Evolutionary conservation across 371 early-diverging fungal genomes (phyloP).

Genomic region (Saksenaea oblongispora): DNA sequence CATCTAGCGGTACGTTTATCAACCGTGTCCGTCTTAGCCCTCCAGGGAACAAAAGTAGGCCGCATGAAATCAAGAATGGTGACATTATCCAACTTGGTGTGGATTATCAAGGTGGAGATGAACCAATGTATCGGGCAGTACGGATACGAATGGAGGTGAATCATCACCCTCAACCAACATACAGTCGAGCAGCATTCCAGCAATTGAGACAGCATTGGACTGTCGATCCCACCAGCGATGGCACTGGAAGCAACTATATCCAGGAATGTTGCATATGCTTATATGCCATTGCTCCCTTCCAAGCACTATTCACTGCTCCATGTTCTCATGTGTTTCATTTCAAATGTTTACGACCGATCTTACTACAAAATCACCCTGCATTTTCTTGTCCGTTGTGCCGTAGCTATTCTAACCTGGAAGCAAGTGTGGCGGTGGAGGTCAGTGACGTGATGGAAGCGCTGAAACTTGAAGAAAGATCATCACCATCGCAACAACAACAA

Average conservation of each 20-base stretch:
- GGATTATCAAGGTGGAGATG: slow-evolving; percentile 87
- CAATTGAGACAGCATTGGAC: slow-evolving; percentile 24
- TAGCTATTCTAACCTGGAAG: slow-evolving; percentile 91
- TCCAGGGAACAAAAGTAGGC: slow-evolving; percentile 71
- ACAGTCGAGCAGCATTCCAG: slow-evolving; percentile 27
- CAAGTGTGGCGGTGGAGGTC: slow-evolving; percentile 72
- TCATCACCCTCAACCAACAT: slow-evolving; percentile 35
- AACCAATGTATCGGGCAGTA: slow-evolving; percentile 79
- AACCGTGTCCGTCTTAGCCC: slow-evolving; percentile 83
- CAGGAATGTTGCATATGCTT: slow-evolving; percentile 98
- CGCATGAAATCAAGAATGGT: slow-evolving; percentile 77
- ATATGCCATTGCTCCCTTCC: slow-evolving; percentile 88
- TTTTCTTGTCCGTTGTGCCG: slow-evolving; percentile 95
- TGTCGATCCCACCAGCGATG: not conserved
- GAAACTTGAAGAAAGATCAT: slow-evolving; percentile 10
- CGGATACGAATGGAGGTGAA: slow-evolving; percentile 83
- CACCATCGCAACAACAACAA: not conserved
- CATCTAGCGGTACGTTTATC: slow-evolving; percentile 89
- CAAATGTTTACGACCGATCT: slow-evolving; percentile 82
- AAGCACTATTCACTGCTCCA: slow-evolving; percentile 94
- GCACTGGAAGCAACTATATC: slow-evolving; percentile 16
- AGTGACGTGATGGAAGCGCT: slow-evolving; percentile 52
- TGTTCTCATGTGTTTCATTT: slow-evolving; percentile 98
- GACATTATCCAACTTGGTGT: slow-evolving; percentile 89
- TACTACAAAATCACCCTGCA: slow-evolving; percentile 69